Base-by-base conservation (phyloP, 495 filamentous ascomycete species). In the Tuber umbilicatum region DNA sequence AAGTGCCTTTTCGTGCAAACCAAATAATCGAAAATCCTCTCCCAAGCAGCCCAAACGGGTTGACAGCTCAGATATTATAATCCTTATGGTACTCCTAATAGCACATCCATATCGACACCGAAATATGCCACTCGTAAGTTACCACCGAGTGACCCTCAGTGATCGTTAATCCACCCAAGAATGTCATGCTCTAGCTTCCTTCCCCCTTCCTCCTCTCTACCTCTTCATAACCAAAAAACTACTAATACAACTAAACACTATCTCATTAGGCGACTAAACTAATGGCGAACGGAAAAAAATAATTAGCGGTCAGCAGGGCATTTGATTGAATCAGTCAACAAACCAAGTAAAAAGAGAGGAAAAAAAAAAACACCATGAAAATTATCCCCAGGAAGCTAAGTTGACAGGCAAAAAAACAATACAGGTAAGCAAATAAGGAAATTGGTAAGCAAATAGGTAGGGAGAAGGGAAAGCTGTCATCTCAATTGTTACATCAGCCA, bases 401-500 rank as follows among this genome's bases (percentile, higher is more conserved):
- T 35, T 35, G 55, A 17, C 55, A 64, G 17, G 27, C 55, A 31
- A 64, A 64, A 60, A 60, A 23, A 27, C 7, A 60, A 64, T 10
- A 43, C 3, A 43, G 42, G 23, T 27, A 27, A 27, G 9, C 3
- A 55, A 55, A 55, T 55, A 55, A 12, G 9, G 2, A 10, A 55
- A n/a, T n/a, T n/a, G n/a, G 14, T 12, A 64, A 64, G 14, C 2
- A 64, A 35, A 64, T 64, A 64, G n/a, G 27, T 17, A 64, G 14
- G 55, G 14, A 35, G 12, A 64, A 64, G 27, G 14, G 17, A 64
- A 64, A 14, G 55, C 55, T n/a, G 14, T 35, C 55, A 64, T 64
- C 55, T 35, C 55, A 64, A 64, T 64, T 64, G 55, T 64, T 64
- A 64, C n/a, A 64, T 64, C 55, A 64, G 55, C 55, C n/a, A 64